Conservation (phyloP, 108 stramenopile species). For the Stephanodiscus minutulus region DNA sequence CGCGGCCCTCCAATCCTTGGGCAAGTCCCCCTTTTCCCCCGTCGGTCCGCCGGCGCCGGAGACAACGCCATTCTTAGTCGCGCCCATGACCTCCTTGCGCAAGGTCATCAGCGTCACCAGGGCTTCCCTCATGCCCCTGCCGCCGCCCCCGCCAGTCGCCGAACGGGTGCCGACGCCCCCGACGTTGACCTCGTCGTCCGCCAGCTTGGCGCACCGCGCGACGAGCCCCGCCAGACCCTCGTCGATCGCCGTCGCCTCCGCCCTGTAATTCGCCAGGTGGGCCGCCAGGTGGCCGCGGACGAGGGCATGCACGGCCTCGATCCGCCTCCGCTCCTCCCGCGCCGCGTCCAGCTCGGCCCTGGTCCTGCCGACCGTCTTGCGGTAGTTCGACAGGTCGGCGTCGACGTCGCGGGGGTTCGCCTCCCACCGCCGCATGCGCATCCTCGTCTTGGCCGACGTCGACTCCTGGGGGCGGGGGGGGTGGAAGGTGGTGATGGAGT, state of each 20-base stretch:
- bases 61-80: slow-evolving; percentile 14
- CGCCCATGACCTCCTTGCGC: slow-evolving; percentile 51
- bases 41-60: slow-evolving; percentile 7
- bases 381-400: slow-evolving; percentile 73
- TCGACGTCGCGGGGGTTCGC: slow-evolving; percentile 76
- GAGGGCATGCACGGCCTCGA: slow-evolving; percentile 62
- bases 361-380: slow-evolving; percentile 76
- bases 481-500: slow-evolving; percentile 75
- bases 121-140: slow-evolving; percentile 69
- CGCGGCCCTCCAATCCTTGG: slow-evolving; percentile 31
- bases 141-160: slow-evolving; percentile 20
- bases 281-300: slow-evolving; percentile 68
- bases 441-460: slow-evolving; percentile 72
- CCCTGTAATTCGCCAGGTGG: slow-evolving; percentile 55
- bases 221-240: slow-evolving; percentile 52
- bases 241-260: slow-evolving; percentile 58
- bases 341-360: slow-evolving; percentile 68
- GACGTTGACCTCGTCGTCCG: slow-evolving; percentile 47
- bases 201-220: slow-evolving; percentile 63
- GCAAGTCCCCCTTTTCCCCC: slow-evolving; percentile 8
- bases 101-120: slow-evolving; percentile 55
- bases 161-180: slow-evolving; percentile 5
- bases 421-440: slow-evolving; percentile 85
- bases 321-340: slow-evolving; percentile 55
- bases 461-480: slow-evolving; percentile 90